Evolutionary conservation across 441 rosid genomes (phyloP).

Genomic region (Syzygium malaccense): DNA sequence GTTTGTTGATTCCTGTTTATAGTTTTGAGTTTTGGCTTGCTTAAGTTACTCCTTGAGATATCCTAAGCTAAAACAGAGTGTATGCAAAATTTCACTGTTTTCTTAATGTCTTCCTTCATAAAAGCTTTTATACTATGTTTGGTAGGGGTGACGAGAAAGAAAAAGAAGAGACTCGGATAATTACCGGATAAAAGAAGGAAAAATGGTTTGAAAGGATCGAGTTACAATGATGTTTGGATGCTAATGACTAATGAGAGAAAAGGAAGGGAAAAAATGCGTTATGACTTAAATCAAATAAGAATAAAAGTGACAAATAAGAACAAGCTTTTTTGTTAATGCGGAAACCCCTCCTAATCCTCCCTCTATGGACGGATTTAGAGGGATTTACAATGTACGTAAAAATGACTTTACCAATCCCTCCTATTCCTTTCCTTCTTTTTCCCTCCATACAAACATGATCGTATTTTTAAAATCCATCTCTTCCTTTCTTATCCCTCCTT

Average conservation of each 20-base stretch:
- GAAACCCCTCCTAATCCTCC: not conserved
- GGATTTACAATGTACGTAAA: not conserved
- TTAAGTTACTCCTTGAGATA: not conserved
- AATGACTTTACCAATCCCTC: not conserved
- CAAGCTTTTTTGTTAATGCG: too few relatives aligned
- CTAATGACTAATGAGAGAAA: not conserved
- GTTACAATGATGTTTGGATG: not conserved
- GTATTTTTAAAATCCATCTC: not conserved
- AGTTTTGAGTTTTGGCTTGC: not conserved
- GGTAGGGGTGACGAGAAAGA: not conserved
- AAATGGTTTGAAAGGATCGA: not conserved
- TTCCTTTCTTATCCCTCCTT: not conserved
- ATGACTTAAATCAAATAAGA: not conserved
- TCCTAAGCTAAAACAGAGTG: not conserved
- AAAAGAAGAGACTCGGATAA: not conserved
- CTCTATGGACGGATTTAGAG: not conserved
- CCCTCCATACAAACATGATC: not conserved
- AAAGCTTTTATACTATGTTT: not conserved
- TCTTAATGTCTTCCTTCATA: not conserved
- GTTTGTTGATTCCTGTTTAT: not conserved
- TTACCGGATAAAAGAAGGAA: not conserved
- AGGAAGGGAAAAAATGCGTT: not conserved
- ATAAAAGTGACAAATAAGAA: not conserved
- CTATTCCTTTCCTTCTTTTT: not conserved
- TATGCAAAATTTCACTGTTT: not conserved